A percentile compares a stretch with the other conserved stretches of the same genome.
phyloP scores from a whole-genome alignment of 2,329 filamentous ascomycete species.

The Botrytis hyacinthi region DNA sequence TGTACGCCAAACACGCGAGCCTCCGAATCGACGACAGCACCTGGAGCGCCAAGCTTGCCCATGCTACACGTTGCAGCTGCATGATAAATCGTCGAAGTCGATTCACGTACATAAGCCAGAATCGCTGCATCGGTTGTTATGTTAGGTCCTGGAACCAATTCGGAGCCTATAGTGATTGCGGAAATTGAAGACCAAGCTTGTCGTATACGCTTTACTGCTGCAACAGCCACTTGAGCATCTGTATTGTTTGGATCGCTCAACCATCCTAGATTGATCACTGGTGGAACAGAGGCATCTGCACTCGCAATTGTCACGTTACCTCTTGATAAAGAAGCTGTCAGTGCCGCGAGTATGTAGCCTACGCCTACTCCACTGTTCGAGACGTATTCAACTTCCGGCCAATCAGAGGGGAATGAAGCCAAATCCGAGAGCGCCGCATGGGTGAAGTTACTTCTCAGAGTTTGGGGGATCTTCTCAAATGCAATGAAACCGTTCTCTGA shows the following conservation, averaged over 20 bases:
- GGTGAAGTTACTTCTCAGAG: background rate
- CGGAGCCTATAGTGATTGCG: background rate
- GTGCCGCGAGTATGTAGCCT: background rate
- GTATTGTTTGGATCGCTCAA: constrained; percentile 39
- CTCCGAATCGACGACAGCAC: constrained; percentile 33
- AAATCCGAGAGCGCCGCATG: constrained; percentile 10
- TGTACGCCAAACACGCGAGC: constrained; percentile 25
- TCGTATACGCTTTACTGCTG: constrained; percentile 44
- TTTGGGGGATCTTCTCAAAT: constrained; percentile 23
- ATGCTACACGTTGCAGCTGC: constrained; percentile 55
- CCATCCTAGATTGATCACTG: constrained; percentile 47
- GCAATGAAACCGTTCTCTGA: constrained; percentile 8
- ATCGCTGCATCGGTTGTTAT: constrained; percentile 25
- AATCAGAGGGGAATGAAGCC: constrained; percentile 14
- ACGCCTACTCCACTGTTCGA: background rate
- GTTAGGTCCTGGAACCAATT: background rate
- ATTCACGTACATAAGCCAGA: constrained; percentile 26
- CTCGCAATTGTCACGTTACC: constrained; percentile 42
- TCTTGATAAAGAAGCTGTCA: constrained; percentile 32
- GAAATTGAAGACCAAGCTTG: constrained; percentile 24
- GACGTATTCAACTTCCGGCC: constrained; percentile 23
- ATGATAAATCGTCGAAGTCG: constrained; percentile 45
- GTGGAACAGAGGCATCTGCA: constrained; percentile 38
- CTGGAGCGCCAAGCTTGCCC: constrained; percentile 46
- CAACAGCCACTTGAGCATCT: constrained; percentile 47